Evolutionary conservation across 1,139 yeast species (phyloP).

Genomic region (Lodderomyces orthopsilosis): DNA sequence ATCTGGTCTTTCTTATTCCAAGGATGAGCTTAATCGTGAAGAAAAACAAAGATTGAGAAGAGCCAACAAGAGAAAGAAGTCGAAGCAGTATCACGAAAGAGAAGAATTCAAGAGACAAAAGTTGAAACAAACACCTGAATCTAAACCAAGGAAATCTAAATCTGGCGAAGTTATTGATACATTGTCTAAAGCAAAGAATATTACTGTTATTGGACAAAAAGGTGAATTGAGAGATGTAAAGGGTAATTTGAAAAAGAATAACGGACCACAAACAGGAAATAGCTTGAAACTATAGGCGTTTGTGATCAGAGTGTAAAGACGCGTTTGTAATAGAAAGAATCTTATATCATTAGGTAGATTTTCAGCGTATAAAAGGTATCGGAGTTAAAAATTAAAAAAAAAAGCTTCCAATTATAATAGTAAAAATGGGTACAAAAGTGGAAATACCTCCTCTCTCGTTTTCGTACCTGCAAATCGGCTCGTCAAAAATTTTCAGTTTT

Average conservation of each 20-base stretch:
- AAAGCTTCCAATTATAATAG: too few relatives aligned
- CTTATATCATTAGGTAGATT: too few relatives aligned
- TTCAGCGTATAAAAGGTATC: too few relatives aligned
- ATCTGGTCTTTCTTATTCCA: conserved; percentile 80
- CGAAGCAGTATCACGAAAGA: conserved; percentile 49
- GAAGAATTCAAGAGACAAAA: conserved; percentile 21
- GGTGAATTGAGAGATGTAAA: conserved; percentile 74
- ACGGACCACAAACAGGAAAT: conserved; percentile 20
- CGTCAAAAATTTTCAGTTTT: not conserved
- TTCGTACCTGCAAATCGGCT: too few relatives aligned
- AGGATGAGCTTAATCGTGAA: conserved; percentile 79
- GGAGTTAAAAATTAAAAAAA: too few relatives aligned
- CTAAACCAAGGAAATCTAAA: conserved; percentile 45
- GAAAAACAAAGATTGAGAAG: conserved; percentile 87
- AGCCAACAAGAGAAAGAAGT: conserved; percentile 77
- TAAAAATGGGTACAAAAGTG: too few relatives aligned
- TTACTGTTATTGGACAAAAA: conserved; percentile 73
- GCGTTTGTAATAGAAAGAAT: too few relatives aligned
- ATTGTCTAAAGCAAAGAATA: conserved; percentile 68
- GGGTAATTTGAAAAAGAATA: conserved; percentile 59
- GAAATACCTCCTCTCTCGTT: too few relatives aligned
- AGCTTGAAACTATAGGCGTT: conserved; percentile 21
- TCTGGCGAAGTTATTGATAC: conserved; percentile 69
- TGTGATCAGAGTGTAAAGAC: too few relatives aligned
- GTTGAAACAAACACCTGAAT: conserved; percentile 23